Conservation (phyloP, 768 basidiomycete species). For the Hygrophoropsis aurantiaca region DNA sequence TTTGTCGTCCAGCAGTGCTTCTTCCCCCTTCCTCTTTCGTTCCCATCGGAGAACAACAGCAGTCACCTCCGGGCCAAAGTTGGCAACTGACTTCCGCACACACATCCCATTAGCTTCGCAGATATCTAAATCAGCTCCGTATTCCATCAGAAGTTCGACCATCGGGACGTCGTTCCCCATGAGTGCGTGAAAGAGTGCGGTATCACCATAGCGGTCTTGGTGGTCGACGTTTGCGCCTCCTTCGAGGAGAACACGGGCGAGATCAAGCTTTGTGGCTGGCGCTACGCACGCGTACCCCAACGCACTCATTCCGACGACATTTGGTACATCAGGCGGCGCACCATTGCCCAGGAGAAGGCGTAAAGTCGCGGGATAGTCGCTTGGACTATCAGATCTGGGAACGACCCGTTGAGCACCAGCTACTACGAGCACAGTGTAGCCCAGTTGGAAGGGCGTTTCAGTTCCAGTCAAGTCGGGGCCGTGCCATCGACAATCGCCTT, state of each 20-base stretch:
- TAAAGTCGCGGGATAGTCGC: slow-evolving; percentile 36
- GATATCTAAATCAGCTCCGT: slow-evolving; percentile 44
- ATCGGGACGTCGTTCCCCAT: slow-evolving; percentile 29
- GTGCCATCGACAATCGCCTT: slow-evolving; percentile 25
- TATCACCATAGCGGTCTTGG: slow-evolving; percentile 48
- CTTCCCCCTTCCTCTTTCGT: slow-evolving; percentile 42
- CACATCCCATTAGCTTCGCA: slow-evolving; percentile 38
- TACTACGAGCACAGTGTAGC: slow-evolving; percentile 41
- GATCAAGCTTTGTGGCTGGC: slow-evolving; percentile 23
- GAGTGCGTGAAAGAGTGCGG: slow-evolving; percentile 38
- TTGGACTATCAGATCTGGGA: slow-evolving; percentile 9
- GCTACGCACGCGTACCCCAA: slow-evolving; percentile 45
- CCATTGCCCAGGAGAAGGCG: slow-evolving; percentile 42
- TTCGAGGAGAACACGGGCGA: slow-evolving; percentile 40
- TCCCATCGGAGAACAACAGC: slow-evolving; percentile 48
- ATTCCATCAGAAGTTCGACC: slow-evolving; percentile 50
- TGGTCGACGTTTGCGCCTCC: slow-evolving; percentile 49
- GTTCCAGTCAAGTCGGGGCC: slow-evolving; percentile 39
- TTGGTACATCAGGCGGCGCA: slow-evolving; percentile 38
- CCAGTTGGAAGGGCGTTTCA: slow-evolving; percentile 43
- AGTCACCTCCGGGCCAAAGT: slow-evolving; percentile 43
- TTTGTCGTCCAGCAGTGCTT: slow-evolving; percentile 39
- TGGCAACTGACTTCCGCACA: slow-evolving; percentile 29
- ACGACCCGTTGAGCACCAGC: slow-evolving; percentile 40
- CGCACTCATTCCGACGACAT: slow-evolving; percentile 50